phyloP scores from a whole-genome alignment of 257 asterid genomes.

The Ajuga chamaepitys region DNA sequence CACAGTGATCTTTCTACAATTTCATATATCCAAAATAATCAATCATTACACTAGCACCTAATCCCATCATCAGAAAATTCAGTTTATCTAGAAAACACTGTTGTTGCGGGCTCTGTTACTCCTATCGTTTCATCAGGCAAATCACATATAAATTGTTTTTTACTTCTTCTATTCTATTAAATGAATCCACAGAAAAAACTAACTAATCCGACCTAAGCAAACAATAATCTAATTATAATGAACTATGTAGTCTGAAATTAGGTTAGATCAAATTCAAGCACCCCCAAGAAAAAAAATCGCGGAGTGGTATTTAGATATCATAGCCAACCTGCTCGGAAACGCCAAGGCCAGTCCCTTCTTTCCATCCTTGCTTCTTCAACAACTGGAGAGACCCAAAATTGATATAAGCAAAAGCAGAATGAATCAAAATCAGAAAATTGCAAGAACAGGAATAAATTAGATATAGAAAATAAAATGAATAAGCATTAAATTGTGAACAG shows the following conservation, averaged over 20 bases:
- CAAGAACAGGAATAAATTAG: background rate
- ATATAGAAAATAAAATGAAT: background rate
- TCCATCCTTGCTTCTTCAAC: slow-evolving; percentile 92
- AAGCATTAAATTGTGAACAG: background rate
- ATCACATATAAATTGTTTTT: background rate
- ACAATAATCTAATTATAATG: background rate
- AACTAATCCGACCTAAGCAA: background rate
- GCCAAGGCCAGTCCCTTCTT: slow-evolving; percentile 88
- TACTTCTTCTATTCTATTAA: background rate
- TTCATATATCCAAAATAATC: background rate
- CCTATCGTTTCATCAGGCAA: background rate
- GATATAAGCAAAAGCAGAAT: background rate
- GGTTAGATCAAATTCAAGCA: background rate
- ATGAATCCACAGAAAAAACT: background rate
- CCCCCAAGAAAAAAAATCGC: background rate
- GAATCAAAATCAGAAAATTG: background rate
- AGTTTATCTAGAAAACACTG: background rate
- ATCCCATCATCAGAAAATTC: background rate
- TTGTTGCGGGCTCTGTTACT: background rate
- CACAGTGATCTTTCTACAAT: background rate
- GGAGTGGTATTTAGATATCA: background rate
- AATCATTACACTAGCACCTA: background rate
- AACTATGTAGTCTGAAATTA: background rate
- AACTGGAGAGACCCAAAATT: slow-evolving; percentile 33
- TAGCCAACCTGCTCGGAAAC: slow-evolving; percentile 56